phyloP scores from a whole-genome alignment of 306 rosid species.

The Cucumis hystrix region DNA sequence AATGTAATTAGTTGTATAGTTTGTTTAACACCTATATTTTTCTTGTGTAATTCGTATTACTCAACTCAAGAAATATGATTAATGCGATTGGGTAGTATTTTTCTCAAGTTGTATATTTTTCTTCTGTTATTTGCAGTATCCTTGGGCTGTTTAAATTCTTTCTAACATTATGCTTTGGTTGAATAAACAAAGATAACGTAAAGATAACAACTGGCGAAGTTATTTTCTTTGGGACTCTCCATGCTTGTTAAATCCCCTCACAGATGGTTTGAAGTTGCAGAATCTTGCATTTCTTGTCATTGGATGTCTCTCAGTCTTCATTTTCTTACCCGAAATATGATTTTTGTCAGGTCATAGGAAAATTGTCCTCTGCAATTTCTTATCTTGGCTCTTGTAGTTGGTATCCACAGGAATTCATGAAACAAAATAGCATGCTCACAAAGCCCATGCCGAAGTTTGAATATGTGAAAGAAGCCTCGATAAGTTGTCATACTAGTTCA shows the following conservation, averaged over 20 bases:
- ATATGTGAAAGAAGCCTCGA: slow-evolving; percentile 13
- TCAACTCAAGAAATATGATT: not conserved
- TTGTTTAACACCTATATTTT: not conserved
- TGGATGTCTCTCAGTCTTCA: slow-evolving; percentile 5
- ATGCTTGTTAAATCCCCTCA: not conserved
- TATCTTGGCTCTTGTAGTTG: slow-evolving; percentile 23
- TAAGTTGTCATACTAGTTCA: slow-evolving; percentile 21
- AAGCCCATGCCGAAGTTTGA: slow-evolving; percentile 27
- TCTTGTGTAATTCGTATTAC: not conserved
- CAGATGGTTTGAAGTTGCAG: not conserved
- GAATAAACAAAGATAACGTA: not conserved
- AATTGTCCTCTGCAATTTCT: slow-evolving; percentile 29
- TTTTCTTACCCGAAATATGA: not conserved
- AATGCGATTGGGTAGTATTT: too few relatives aligned
- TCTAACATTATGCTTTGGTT: not conserved
- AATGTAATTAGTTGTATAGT: not conserved
- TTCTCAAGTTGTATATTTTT: too few relatives aligned
- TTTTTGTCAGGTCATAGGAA: slow-evolving; percentile 45
- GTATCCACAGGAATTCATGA: slow-evolving; percentile 23
- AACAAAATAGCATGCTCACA: slow-evolving; percentile 19
- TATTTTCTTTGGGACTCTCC: not conserved
- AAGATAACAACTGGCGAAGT: not conserved
- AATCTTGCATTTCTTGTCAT: not conserved
- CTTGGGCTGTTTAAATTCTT: not conserved
- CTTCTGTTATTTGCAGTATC: not conserved